phyloP scores from a whole-genome alignment of 306 rosid genomes.

The Inga leiocalycina region DNA sequence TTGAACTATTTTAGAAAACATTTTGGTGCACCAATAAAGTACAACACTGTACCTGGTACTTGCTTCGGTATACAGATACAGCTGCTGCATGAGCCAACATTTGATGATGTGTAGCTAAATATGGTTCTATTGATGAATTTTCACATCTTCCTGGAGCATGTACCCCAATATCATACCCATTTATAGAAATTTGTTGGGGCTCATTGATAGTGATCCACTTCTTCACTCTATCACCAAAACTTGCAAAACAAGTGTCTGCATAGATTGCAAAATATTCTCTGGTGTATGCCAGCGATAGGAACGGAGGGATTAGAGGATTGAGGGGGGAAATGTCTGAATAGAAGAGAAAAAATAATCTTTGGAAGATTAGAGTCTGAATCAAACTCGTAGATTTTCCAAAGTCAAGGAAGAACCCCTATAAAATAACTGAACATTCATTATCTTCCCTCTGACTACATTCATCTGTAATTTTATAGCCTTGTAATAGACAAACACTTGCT shows the following conservation, averaged over 20 bases:
- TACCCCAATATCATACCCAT: constrained; percentile 62
- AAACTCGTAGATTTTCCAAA: not conserved
- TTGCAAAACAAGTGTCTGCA: constrained; percentile 85
- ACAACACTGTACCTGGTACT: constrained; percentile 65
- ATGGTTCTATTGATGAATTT: constrained; percentile 61
- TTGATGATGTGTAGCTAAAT: constrained; percentile 82
- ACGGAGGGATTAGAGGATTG: not conserved
- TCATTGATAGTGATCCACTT: constrained; percentile 86
- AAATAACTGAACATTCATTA: not conserved
- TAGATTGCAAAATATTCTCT: constrained; percentile 78
- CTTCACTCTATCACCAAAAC: constrained; percentile 95
- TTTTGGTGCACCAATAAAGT: not conserved
- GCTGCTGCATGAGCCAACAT: constrained; percentile 90
- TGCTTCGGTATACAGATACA: constrained; percentile 66
- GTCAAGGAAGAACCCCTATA: not conserved
- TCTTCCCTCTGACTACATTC: not conserved
- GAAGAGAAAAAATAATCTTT: not conserved
- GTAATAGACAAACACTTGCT: not conserved
- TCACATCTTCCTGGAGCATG: constrained; percentile 88
- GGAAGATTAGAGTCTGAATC: not conserved
- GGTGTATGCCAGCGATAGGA: constrained; percentile 36
- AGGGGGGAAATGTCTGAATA: not conserved
- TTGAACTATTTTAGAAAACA: not conserved
- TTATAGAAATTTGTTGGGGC: constrained; percentile 83
- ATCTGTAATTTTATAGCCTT: not conserved